phyloP scores from a whole-genome alignment of 1,284 basidiomycete genomes.

The Irpex sp. region DNA sequence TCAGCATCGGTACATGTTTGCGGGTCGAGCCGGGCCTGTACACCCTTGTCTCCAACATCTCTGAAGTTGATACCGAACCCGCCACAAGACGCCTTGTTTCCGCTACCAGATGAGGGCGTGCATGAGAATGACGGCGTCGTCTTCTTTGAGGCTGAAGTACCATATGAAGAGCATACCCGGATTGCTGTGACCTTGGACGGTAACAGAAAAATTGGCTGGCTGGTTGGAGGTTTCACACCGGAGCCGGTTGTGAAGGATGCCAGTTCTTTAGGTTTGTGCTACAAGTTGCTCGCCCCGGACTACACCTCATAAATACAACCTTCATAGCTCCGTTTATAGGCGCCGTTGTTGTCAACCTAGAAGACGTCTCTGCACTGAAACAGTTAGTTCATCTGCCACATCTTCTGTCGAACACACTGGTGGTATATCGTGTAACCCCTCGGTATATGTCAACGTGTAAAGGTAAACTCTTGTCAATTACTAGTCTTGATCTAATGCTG shows the following conservation, averaged over 20 bases:
- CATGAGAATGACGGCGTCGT: slow-evolving; percentile 73
- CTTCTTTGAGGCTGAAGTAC: slow-evolving; percentile 48
- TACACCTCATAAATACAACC: not conserved
- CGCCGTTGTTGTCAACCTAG: slow-evolving; percentile 28
- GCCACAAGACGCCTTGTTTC: slow-evolving; percentile 46
- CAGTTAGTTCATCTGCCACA: slow-evolving; percentile 22
- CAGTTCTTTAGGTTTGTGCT: slow-evolving; percentile 40
- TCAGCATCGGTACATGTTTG: slow-evolving; percentile 43
- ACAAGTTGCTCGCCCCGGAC: not conserved
- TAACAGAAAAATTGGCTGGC: slow-evolving; percentile 37
- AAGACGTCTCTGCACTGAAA: slow-evolving; percentile 20
- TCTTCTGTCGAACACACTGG: slow-evolving; percentile 50
- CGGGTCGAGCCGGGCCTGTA: slow-evolving; percentile 29
- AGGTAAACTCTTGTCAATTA: slow-evolving; percentile 3
- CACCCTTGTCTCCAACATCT: slow-evolving; percentile 34
- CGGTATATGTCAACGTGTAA: slow-evolving; percentile 12
- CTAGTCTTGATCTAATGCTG: not conserved
- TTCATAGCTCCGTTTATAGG: slow-evolving; percentile 18
- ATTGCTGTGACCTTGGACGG: slow-evolving; percentile 46
- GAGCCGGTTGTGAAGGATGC: slow-evolving; percentile 28
- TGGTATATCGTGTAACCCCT: slow-evolving; percentile 54
- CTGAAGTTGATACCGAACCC: slow-evolving; percentile 62
- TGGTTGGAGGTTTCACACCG: slow-evolving; percentile 47
- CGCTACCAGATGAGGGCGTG: slow-evolving; percentile 56
- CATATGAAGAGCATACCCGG: slow-evolving; percentile 27